These are phyloP conservation scores for Fusarium sp. DNA, from an alignment of 2,329 filamentous ascomycete genomes.

Conservation along the genomic window DNA sequence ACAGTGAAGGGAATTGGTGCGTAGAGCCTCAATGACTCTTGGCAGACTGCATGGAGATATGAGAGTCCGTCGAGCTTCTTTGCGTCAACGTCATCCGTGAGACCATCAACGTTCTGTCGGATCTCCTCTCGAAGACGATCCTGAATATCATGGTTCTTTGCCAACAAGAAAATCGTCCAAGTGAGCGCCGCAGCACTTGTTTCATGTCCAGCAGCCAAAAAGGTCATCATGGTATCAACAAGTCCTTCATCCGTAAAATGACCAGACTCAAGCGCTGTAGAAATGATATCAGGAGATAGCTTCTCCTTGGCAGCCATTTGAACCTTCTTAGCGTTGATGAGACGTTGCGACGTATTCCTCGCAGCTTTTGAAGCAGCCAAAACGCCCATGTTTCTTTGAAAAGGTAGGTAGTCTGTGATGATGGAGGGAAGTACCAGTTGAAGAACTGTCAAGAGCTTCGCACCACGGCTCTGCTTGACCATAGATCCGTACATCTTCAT, in stretches of 20 bases:
- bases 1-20: slow-evolving; percentile 53
- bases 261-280: slow-evolving; percentile 49
- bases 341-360: slow-evolving; percentile 42
- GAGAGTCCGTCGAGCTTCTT: slow-evolving; percentile 52
- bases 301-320: slow-evolving; percentile 43
- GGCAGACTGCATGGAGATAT: slow-evolving; percentile 58
- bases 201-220: slow-evolving; percentile 54
- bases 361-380: slow-evolving; percentile 26
- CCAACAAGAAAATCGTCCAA: slow-evolving; percentile 57
- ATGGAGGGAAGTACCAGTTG: slow-evolving; percentile 30
- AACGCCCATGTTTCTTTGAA: slow-evolving; percentile 33
- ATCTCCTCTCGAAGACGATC: slow-evolving; percentile 56
- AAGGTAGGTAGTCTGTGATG: slow-evolving; percentile 31
- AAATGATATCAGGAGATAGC: slow-evolving; percentile 53
- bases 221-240: slow-evolving; percentile 32
- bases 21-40: slow-evolving; percentile 58
- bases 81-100: slow-evolving; percentile 43
- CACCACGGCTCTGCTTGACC: slow-evolving; percentile 47
- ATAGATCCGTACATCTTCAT: slow-evolving; percentile 44
- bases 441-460: slow-evolving; percentile 18
- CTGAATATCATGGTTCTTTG: slow-evolving; percentile 53
- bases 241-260: slow-evolving; percentile 44
- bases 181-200: slow-evolving; percentile 57
- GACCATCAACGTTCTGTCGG: slow-evolving; percentile 48
- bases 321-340: slow-evolving; percentile 50